phyloP scores from a whole-genome alignment of 768 basidiomycete genomes.

The Gloeopeniophorella convolvens region DNA sequence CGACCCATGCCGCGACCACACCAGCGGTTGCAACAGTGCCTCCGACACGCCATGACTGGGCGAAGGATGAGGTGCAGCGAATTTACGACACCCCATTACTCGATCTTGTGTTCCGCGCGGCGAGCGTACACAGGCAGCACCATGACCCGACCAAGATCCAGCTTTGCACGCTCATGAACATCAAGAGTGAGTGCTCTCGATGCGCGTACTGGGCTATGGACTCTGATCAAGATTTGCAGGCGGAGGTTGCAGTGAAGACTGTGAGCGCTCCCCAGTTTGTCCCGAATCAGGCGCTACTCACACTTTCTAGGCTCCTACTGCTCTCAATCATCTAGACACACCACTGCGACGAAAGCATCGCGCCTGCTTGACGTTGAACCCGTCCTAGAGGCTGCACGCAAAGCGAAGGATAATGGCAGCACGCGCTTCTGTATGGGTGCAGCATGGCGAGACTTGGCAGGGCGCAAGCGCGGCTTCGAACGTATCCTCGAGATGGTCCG shows the following conservation, averaged over 20 bases:
- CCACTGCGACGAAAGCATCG: conserved; percentile 84
- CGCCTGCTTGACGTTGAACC: conserved; percentile 84
- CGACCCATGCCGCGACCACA: conserved; percentile 47
- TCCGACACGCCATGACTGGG: conserved; percentile 59
- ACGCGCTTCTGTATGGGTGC: conserved; percentile 99
- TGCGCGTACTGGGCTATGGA: conserved; percentile 23
- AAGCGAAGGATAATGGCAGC: conserved; percentile 93
- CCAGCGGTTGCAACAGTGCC: conserved; percentile 18
- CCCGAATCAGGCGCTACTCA: conserved; percentile 11
- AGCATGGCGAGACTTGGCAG: conserved; percentile 92
- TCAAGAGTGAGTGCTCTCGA: conserved; percentile 71
- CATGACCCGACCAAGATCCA: conserved; percentile 91
- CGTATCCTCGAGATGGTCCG: conserved; percentile 89
- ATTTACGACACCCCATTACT: conserved; percentile 85
- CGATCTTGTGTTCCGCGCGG: conserved; percentile 83
- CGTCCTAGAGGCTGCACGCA: conserved; percentile 85
- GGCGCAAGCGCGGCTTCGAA: conserved; percentile 90
- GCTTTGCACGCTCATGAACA: conserved; percentile 96
- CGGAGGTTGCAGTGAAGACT: conserved; percentile 94
- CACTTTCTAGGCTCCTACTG: conserved; percentile 80
- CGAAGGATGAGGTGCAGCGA: conserved; percentile 69
- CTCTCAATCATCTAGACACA: conserved; percentile 93
- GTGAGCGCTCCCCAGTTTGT: conserved; percentile 37
- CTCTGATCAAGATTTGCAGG: conserved; percentile 46
- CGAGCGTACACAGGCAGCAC: conserved; percentile 74